These are phyloP conservation scores for Aquanectria penicillioides DNA, from an alignment of 2,329 filamentous ascomycete genomes.

Conservation along the genomic window DNA sequence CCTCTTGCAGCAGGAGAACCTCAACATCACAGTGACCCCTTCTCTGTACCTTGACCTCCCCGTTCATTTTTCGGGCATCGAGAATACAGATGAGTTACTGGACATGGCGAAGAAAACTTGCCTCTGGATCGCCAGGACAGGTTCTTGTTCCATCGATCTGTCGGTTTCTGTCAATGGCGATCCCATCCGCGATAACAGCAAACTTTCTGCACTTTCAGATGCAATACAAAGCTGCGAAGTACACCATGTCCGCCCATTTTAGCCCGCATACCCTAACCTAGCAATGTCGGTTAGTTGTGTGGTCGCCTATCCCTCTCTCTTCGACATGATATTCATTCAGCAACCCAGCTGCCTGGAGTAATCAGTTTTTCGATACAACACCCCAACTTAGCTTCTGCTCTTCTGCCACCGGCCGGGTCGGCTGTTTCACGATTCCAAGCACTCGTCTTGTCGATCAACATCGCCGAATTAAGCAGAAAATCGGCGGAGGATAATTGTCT, in stretches of 20 bases:
- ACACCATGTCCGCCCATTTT: background rate
- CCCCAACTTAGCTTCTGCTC: constrained; percentile 44
- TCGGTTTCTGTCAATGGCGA: constrained; percentile 36
- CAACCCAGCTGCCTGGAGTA: constrained; percentile 24
- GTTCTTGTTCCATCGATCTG: constrained; percentile 43
- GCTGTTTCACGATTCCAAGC: constrained; percentile 40
- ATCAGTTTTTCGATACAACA: constrained; percentile 51
- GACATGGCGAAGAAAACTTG: constrained; percentile 32
- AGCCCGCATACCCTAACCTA: background rate
- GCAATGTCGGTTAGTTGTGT: constrained; percentile 43
- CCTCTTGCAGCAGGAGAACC: constrained; percentile 29
- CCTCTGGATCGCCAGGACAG: constrained; percentile 47
- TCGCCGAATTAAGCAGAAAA: constrained; percentile 21
- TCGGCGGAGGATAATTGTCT: background rate
- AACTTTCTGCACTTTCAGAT: constrained; percentile 24
- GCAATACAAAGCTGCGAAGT: constrained; percentile 43
- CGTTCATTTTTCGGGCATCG: constrained; percentile 4
- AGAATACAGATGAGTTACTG: constrained; percentile 38
- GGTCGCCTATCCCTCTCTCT: constrained; percentile 43
- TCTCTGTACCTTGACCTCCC: constrained; percentile 43
- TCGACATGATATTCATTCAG: constrained; percentile 23
- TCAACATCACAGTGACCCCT: constrained; percentile 39
- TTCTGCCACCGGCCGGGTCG: constrained; percentile 42
- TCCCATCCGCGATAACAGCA: constrained; percentile 19
- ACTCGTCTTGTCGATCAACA: constrained; percentile 39